These are phyloP conservation scores for Oleoguttula mirabilis DNA, from an alignment of 495 filamentous ascomycete species.

Conservation along the genomic window DNA sequence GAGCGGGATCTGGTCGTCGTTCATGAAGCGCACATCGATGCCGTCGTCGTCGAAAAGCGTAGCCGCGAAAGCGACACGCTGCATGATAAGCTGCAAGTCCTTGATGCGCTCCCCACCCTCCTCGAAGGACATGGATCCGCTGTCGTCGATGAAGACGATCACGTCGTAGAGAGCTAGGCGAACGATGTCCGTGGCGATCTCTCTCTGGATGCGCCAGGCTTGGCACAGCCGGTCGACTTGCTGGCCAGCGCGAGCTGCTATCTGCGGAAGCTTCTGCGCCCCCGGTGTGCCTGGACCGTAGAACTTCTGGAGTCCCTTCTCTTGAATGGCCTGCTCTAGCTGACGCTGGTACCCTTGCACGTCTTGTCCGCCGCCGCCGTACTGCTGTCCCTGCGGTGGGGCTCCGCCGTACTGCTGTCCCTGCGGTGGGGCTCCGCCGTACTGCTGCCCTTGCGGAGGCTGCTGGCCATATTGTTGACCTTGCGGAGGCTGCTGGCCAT, in stretches of 20 bases:
- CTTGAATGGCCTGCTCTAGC: conserved; percentile 42
- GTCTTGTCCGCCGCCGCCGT: conserved; percentile 35
- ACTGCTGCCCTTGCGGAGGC: conserved; percentile 16
- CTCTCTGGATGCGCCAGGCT: conserved; percentile 45
- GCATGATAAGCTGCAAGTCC: conserved; percentile 51
- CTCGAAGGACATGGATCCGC: conserved; percentile 58
- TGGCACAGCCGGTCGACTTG: conserved; percentile 41
- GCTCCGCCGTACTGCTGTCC: conserved; percentile 9
- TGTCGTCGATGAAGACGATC: conserved; percentile 59
- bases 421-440: conserved; percentile 17
- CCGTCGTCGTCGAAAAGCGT: conserved; percentile 61
- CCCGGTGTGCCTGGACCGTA: conserved; percentile 42
- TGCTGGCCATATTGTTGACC: conserved; percentile 9
- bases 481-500: conserved; percentile 22
- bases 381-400: conserved; percentile 9
- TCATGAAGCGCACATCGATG: conserved; percentile 62
- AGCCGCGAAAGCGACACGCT: conserved; percentile 49
- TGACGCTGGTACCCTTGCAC: conserved; percentile 41
- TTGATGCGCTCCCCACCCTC: conserved; percentile 54
- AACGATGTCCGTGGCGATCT: conserved; percentile 55
- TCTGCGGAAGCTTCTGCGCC: conserved; percentile 27
- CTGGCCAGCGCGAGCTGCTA: conserved; percentile 30
- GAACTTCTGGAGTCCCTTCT: conserved; percentile 45
- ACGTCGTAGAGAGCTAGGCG: conserved; percentile 57
- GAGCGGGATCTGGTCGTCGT: conserved; percentile 27